Conservation (phyloP, 2,329 filamentous ascomycete species). For the Triangularia setosa region DNA sequence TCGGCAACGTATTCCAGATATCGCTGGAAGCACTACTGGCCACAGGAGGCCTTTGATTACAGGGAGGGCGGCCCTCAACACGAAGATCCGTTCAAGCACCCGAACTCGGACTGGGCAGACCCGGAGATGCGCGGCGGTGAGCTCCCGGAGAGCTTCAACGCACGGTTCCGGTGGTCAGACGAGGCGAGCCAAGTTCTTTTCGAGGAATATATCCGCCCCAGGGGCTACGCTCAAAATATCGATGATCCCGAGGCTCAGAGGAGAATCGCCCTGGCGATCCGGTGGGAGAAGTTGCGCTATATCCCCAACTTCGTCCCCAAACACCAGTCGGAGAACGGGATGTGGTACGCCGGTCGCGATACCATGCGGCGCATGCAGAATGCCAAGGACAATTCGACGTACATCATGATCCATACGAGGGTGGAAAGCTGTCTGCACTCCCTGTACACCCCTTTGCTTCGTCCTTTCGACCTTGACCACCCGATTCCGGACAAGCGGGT, state of each 20-base stretch:
- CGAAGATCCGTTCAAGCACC: not conserved
- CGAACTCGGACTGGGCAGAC: not conserved
- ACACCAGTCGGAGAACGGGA: not conserved
- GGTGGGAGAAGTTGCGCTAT: not conserved
- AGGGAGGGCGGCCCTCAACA: not conserved
- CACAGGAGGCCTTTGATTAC: not conserved
- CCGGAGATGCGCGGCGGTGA: not conserved
- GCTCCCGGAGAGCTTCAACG: constrained; percentile 3
- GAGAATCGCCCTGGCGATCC: not conserved
- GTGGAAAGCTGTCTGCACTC: constrained; percentile 12
- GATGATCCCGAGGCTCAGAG: not conserved
- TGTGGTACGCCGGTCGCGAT: not conserved
- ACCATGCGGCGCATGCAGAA: not conserved
- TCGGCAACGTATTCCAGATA: not conserved
- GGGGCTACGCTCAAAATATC: not conserved
- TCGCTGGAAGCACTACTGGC: not conserved
- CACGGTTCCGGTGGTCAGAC: constrained; percentile 1
- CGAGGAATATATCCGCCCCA: not conserved
- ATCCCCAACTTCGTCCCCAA: not conserved
- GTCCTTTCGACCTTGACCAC: constrained; percentile 12
- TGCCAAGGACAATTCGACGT: not conserved
- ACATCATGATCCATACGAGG: not conserved
- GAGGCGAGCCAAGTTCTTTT: not conserved
- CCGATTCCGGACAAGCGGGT: constrained; percentile 6
- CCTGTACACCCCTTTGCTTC: not conserved